Evolutionary conservation across 2,329 filamentous ascomycete genomes (phyloP).

Genomic region (Sphaerulina musiva): DNA sequence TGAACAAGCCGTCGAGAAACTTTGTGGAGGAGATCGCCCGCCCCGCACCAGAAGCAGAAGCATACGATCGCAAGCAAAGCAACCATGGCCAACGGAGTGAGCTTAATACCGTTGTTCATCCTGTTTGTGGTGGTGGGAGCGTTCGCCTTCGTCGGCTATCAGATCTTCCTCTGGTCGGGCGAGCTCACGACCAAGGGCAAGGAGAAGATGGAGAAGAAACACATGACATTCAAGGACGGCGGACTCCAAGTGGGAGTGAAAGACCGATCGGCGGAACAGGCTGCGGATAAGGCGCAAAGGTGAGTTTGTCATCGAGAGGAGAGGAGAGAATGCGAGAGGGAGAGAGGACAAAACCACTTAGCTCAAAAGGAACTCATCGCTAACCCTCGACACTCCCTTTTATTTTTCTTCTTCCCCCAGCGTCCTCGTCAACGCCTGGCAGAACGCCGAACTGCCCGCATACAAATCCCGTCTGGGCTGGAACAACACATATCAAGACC

Average conservation of each 20-base stretch:
- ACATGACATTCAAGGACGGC: slow-evolving; percentile 70
- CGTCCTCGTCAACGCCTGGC: slow-evolving; percentile 48
- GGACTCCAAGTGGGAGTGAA: slow-evolving; percentile 63
- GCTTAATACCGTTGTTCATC: slow-evolving; percentile 59
- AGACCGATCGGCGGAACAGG: slow-evolving; percentile 60
- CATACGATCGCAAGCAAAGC: neutral
- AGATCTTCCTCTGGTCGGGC: slow-evolving; percentile 60
- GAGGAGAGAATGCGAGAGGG: neutral
- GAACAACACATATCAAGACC: slow-evolving; percentile 24
- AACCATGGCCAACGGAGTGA: slow-evolving; percentile 19
- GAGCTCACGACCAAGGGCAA: slow-evolving; percentile 60
- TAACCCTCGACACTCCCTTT: too few species aligned
- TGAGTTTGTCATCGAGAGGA: slow-evolving; percentile 9
- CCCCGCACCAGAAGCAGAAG: neutral
- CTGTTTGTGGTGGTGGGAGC: slow-evolving; percentile 53
- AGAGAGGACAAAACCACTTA: neutral
- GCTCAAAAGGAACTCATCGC: too few species aligned
- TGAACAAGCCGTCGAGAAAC: too few species aligned
- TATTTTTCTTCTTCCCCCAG: slow-evolving; percentile 14
- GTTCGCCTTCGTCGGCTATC: slow-evolving; percentile 61
- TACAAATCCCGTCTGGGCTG: slow-evolving; percentile 35
- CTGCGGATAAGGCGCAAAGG: slow-evolving; percentile 66
- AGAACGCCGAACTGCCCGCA: slow-evolving; percentile 34
- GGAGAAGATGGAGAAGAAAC: slow-evolving; percentile 67
- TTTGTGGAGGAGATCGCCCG: neutral